Base-by-base conservation (phyloP, 2,329 filamentous ascomycete species). In the Harringtonia aguacate region DNA sequence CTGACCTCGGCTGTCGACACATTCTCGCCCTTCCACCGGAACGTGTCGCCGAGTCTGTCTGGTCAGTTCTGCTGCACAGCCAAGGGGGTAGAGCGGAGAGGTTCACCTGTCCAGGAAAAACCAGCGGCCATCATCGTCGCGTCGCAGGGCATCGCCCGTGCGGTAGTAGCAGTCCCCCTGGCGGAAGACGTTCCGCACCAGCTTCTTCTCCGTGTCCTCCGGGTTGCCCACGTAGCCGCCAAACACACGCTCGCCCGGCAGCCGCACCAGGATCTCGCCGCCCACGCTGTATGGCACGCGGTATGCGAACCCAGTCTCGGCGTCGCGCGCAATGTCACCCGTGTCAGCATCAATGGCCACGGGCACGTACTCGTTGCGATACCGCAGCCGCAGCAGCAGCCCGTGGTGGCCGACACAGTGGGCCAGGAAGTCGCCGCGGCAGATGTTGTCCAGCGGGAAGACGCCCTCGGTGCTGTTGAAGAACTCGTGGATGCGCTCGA, bases 21-120 rank as follows among this genome's bases (percentile, higher is more conserved):
- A 53, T 90, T 90, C 61, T 89, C 85, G 40, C 79, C 80, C 65
- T 94, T 87, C 83, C 83, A 87, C 39, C 83, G 71, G 61, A 81
- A 87, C 0, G 83, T 86, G 58, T 87, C 83, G 2, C 82, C 82
- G 1, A 86, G 68, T 5, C 79, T 60, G 36, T 6, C 8, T 7
- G 4, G 41, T 51, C 17, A 48, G 46, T 31, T 17, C 9, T 21
- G 8, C 4, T 13, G 18, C 31, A 17, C 14, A 34, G 31, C 31
- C 4, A 21, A 9, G 18, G 20, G 22, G 35, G 7, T n/a, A n/a
- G n/a, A n/a, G n/a, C n/a, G n/a, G 10, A 13, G 8, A 14, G 4
- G 27, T 34, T 4, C 21, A 39, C 54, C 63, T 67, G 52, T 87
- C 83, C 31, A 81, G 60, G 58, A 86, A 87, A 61, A 72, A 85